phyloP scores from a whole-genome alignment of 768 basidiomycete genomes.

The Xerocomellus chrysenteron region DNA sequence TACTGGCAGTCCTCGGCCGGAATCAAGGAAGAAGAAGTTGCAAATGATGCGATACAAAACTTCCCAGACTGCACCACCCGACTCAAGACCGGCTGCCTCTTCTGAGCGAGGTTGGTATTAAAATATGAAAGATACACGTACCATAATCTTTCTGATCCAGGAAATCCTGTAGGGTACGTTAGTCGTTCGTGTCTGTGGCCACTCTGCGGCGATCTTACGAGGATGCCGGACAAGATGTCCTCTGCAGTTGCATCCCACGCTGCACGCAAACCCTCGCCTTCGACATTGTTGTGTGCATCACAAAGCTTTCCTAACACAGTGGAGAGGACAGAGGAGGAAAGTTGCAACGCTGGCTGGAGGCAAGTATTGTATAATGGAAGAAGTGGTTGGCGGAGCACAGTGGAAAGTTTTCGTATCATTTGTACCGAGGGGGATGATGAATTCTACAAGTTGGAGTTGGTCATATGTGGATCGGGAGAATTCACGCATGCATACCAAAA shows the following conservation, averaged over 20 bases:
- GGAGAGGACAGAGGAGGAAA: slow-evolving; percentile 41
- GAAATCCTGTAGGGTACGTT: slow-evolving; percentile 21
- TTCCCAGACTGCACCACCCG: slow-evolving; percentile 28
- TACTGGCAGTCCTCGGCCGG: slow-evolving; percentile 12
- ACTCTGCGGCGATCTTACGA: slow-evolving; percentile 34
- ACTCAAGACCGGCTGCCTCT: slow-evolving; percentile 14
- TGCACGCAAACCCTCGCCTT: slow-evolving; percentile 20
- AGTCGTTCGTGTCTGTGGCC: slow-evolving; percentile 2
- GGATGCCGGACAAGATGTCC: slow-evolving; percentile 51
- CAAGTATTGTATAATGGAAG: slow-evolving; percentile 44
- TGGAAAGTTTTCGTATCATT: slow-evolving; percentile 38
- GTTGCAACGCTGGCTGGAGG: slow-evolving; percentile 39
- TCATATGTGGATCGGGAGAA: background rate
- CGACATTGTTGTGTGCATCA: slow-evolving; percentile 21
- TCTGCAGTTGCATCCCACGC: slow-evolving; percentile 48
- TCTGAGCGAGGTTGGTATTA: background rate
- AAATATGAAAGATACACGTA: slow-evolving; percentile 7
- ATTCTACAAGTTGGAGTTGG: slow-evolving; percentile 32
- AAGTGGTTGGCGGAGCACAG: slow-evolving; percentile 43
- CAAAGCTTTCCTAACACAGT: slow-evolving; percentile 41
- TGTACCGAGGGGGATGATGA: slow-evolving; percentile 37
- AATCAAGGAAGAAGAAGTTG: slow-evolving; percentile 37
- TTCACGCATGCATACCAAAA: slow-evolving; percentile 40
- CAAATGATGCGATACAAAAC: slow-evolving; percentile 34
- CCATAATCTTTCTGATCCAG: slow-evolving; percentile 22